Conservation (phyloP, 495 filamentous ascomycete genomes). For the Cercophora samala region DNA sequence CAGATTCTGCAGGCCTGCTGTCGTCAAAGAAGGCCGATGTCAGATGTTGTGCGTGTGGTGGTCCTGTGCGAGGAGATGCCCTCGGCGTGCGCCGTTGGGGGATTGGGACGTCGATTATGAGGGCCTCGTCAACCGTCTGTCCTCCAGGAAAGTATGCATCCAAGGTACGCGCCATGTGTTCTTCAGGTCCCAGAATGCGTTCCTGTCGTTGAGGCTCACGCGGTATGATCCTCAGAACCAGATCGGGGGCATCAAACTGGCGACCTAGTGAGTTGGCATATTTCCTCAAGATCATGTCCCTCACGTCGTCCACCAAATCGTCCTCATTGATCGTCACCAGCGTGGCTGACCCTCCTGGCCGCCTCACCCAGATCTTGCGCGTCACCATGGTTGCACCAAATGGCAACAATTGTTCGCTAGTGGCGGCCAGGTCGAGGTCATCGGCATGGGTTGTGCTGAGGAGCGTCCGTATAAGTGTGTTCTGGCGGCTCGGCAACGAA, state of each 20-base stretch:
- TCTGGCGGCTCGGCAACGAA: conserved; percentile 47
- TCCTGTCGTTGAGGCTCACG: conserved; percentile 76
- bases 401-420: conserved; percentile 36
- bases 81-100: conserved; percentile 70
- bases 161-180: conserved; percentile 70
- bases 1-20: conserved; percentile 63
- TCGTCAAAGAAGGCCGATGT: conserved; percentile 61
- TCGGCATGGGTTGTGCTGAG: conserved; percentile 35
- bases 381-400: conserved; percentile 56
- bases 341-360: conserved; percentile 79
- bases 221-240: conserved; percentile 80
- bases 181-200: conserved; percentile 77
- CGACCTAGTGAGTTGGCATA: conserved; percentile 89
- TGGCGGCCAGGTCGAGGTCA: conserved; percentile 29
- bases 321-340: conserved; percentile 80
- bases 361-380: conserved; percentile 91
- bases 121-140: conserved; percentile 83
- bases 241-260: conserved; percentile 85
- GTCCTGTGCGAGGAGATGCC: conserved; percentile 62
- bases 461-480: conserved; percentile 46
- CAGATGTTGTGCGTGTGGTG: conserved; percentile 44
- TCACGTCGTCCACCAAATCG: conserved; percentile 90
- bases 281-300: conserved; percentile 87
- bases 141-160: conserved; percentile 87
- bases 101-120: conserved; percentile 80